Evolutionary conservation across 176 grass and related monocot species (phyloP).

Genomic region (Musa beccarii): DNA sequence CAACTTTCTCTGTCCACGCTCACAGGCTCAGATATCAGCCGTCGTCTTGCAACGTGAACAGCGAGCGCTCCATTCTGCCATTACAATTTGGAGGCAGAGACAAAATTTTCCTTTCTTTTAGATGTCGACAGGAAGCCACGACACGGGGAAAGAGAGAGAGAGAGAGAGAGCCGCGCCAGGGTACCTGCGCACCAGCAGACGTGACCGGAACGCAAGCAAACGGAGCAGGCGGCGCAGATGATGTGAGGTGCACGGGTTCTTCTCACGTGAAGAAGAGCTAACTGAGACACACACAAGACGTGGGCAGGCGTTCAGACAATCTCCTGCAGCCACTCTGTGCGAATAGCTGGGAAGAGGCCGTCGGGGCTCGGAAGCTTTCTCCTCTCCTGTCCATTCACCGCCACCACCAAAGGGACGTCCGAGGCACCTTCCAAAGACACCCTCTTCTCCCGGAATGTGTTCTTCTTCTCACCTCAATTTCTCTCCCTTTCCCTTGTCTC

Average conservation of each 20-base stretch:
- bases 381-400: slow-evolving; percentile 31
- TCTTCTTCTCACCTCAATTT: background rate
- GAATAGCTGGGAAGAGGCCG: too few species aligned
- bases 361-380: slow-evolving; percentile 5
- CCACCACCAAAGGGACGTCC: background rate
- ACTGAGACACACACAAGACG: background rate
- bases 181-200: background rate
- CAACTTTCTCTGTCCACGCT: too few species aligned
- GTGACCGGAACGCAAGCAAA: background rate
- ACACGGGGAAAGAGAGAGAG: background rate
- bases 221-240: background rate
- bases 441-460: slow-evolving; percentile 29
- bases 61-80: background rate
- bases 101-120: background rate
- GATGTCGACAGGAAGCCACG: background rate
- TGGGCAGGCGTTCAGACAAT: background rate
- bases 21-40: too few species aligned
- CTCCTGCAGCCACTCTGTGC: background rate
- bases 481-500: background rate
- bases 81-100: background rate
- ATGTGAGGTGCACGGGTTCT: background rate
- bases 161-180: background rate
- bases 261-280: background rate
- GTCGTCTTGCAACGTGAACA: background rate
- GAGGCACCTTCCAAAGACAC: slow-evolving; percentile 44